Evolutionary conservation across 495 filamentous ascomycete genomes (phyloP).

Genomic region (Hypoxylon perforatum): DNA sequence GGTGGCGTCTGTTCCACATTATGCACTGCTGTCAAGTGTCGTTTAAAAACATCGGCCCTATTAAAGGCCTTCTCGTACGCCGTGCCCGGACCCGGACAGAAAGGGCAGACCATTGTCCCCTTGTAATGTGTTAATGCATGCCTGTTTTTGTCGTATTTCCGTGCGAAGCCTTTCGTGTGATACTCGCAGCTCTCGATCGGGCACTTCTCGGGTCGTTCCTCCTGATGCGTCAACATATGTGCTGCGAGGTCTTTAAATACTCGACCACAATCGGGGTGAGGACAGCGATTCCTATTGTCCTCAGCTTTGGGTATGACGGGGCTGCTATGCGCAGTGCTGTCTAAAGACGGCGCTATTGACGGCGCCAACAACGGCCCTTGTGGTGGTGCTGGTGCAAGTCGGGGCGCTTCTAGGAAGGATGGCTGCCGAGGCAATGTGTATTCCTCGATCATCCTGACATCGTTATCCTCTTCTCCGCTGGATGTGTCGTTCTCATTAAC

Average conservation of each 20-base stretch:
- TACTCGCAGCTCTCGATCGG: conserved; percentile 96
- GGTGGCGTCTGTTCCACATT: conserved; percentile 96
- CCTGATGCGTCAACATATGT: conserved; percentile 96
- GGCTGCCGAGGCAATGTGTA: conserved; percentile 54
- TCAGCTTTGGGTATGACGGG: conserved; percentile 45
- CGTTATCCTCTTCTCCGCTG: conserved; percentile 59
- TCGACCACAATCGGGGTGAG: conserved; percentile 85
- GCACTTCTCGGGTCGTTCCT: conserved; percentile 95
- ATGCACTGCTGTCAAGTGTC: conserved; percentile 94
- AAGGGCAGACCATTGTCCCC: conserved; percentile 99
- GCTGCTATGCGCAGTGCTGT: conserved; percentile 46
- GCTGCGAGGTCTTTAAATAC: conserved; percentile 94
- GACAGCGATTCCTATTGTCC: conserved; percentile 66
- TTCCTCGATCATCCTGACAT: conserved; percentile 54
- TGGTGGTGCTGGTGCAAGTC: conserved; percentile 56
- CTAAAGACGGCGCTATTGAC: conserved; percentile 43
- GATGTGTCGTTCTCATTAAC: conserved; percentile 59
- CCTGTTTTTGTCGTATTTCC: conserved; percentile 98
- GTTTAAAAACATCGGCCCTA: conserved; percentile 98
- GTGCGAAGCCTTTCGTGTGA: conserved; percentile 93
- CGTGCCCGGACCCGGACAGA: conserved; percentile 94
- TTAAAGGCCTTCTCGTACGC: conserved; percentile 98
- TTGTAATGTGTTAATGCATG: conserved; percentile 99
- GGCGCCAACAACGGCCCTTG: conserved; percentile 45
- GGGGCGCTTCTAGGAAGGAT: conserved; percentile 52